Evolutionary conservation across 495 filamentous ascomycete genomes (phyloP).

Genomic region (Beverwykella pulmonaria): DNA sequence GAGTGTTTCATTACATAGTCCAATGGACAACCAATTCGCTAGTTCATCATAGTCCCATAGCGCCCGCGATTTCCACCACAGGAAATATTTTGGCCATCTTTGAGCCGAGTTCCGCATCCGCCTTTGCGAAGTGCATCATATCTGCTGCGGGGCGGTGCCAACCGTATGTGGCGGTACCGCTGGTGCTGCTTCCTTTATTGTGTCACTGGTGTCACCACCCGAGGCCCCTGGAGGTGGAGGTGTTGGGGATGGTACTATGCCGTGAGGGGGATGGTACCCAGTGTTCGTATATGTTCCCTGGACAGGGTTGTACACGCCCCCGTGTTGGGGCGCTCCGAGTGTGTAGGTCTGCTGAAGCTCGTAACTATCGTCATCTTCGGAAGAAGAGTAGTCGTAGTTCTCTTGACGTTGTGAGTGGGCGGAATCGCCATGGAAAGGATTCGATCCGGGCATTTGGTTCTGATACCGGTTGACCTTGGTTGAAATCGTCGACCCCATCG

Average conservation of each 20-base stretch:
- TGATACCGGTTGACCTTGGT: conserved; percentile 24
- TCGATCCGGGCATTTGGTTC: conserved; percentile 21
- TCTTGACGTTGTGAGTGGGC: conserved; percentile 13
- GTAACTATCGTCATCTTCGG: conserved; percentile 38
- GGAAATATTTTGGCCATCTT: background rate
- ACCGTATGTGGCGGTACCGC: conserved; percentile 19
- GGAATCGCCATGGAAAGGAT: conserved; percentile 19
- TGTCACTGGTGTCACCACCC: conserved; percentile 18
- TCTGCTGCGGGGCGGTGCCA: conserved; percentile 13
- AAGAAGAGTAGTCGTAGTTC: conserved; percentile 37
- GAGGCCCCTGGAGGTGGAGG: conserved; percentile 15
- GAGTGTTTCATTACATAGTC: background rate
- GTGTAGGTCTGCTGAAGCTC: conserved; percentile 40
- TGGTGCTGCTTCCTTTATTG: conserved; percentile 8
- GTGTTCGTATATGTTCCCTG: conserved; percentile 27
- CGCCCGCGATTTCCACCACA: background rate
- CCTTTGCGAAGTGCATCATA: background rate
- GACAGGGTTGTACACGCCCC: conserved; percentile 27
- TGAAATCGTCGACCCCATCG: conserved; percentile 13
- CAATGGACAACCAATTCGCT: background rate
- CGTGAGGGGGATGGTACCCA: conserved; percentile 27
- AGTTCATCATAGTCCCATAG: background rate
- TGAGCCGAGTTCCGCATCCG: background rate
- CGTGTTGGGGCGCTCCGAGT: conserved; percentile 25
- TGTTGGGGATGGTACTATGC: conserved; percentile 18